Percentiles rank a stretch among this genome's conserved stretches.
Conservation (phyloP, 192 early-diverging fungal genomes). For the Diversispora eburnea region DNA sequence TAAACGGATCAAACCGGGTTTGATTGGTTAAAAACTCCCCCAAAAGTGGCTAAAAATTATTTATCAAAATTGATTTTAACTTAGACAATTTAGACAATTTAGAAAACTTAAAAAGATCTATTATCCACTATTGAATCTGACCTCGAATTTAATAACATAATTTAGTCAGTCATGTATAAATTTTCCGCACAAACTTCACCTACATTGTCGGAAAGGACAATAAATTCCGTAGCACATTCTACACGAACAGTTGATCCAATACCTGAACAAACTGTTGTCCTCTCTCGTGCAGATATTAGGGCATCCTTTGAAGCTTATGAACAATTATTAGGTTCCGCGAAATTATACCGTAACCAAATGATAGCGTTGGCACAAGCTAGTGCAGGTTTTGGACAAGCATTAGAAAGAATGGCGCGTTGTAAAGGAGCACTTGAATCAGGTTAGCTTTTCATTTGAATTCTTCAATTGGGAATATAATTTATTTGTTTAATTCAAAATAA, state of each 20-base stretch:
- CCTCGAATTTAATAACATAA: too few species aligned
- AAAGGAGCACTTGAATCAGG: slow-evolving; percentile 41
- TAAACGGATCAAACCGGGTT: too few species aligned
- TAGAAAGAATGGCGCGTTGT: slow-evolving; percentile 46
- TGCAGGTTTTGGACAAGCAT: slow-evolving; percentile 46
- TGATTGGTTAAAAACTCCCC: too few species aligned
- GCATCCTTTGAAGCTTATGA: slow-evolving; percentile 39
- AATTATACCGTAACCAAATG: slow-evolving; percentile 46
- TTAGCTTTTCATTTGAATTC: too few species aligned
- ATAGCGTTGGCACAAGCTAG: slow-evolving; percentile 42
- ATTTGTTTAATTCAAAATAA: not conserved
- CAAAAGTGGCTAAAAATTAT: too few species aligned
- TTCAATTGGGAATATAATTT: too few species aligned
- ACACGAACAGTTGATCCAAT: slow-evolving; percentile 31
- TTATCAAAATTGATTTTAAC: too few species aligned
- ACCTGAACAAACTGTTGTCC: slow-evolving; percentile 33
- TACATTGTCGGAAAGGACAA: not conserved
- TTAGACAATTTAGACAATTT: too few species aligned
- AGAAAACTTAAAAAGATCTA: too few species aligned
- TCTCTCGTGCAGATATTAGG: slow-evolving; percentile 41
- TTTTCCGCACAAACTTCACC: slow-evolving; percentile 6
- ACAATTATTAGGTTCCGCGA: slow-evolving; percentile 38
- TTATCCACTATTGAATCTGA: too few species aligned
- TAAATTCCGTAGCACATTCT: slow-evolving; percentile 22
- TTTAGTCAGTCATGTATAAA: slow-evolving; percentile 3